These are phyloP conservation scores for Irpex lacteus DNA, from an alignment of 1,284 basidiomycete species.

Conservation along the genomic window DNA sequence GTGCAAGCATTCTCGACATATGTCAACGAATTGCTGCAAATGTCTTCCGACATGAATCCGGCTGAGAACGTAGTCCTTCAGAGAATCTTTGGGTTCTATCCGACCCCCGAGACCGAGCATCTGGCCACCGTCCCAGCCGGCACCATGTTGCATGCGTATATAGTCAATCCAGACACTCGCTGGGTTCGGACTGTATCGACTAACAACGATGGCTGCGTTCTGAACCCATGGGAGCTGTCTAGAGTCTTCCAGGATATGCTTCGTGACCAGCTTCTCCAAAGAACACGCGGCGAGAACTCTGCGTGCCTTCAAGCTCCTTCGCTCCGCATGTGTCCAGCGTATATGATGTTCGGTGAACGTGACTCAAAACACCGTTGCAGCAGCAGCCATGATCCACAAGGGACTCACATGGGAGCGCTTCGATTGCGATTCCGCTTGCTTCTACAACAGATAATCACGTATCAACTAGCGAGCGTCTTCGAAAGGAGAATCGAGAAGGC, in stretches of 20 bases:
- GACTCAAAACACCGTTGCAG: constrained; percentile 32
- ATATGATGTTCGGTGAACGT: constrained; percentile 35
- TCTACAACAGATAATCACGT: constrained; percentile 46
- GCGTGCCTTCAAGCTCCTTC: constrained; percentile 28
- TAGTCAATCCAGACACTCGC: constrained; percentile 17
- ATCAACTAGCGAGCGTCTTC: constrained; percentile 32
- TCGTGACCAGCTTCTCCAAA: not conserved
- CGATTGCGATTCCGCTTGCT: constrained; percentile 40
- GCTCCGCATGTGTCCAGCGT: constrained; percentile 43
- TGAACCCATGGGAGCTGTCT: not conserved
- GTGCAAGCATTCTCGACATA: constrained; percentile 38
- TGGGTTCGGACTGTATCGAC: not conserved
- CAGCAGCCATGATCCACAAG: not conserved
- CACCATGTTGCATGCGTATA: constrained; percentile 22
- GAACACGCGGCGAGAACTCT: constrained; percentile 33
- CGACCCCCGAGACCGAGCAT: constrained; percentile 21
- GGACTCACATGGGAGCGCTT: constrained; percentile 35
- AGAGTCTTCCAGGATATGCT: not conserved
- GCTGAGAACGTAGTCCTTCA: constrained; percentile 23
- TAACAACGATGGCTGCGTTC: not conserved
- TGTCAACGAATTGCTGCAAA: constrained; percentile 28
- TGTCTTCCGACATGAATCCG: constrained; percentile 29
- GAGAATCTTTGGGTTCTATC: constrained; percentile 38
- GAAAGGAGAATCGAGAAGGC: constrained; percentile 17
- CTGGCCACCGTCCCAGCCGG: constrained; percentile 25